phyloP scores from a whole-genome alignment of 768 basidiomycete species.

The Rhizopogon vulgaris region DNA sequence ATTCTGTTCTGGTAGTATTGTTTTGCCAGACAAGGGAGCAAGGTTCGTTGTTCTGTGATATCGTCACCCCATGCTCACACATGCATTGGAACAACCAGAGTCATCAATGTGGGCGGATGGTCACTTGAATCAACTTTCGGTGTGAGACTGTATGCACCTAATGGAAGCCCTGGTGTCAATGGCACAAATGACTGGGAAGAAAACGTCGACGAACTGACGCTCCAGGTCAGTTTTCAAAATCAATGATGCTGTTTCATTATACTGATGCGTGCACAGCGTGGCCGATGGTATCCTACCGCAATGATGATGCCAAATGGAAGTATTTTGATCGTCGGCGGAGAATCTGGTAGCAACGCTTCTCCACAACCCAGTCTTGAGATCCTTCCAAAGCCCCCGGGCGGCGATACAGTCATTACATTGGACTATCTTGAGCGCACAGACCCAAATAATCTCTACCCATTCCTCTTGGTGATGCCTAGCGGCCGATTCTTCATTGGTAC shows the following conservation, averaged over 20 bases:
- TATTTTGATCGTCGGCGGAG: conserved; percentile 69
- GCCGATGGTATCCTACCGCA: conserved; percentile 70
- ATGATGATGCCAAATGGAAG: conserved; percentile 69
- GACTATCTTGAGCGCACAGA: conserved; percentile 69
- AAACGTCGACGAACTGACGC: conserved; percentile 44
- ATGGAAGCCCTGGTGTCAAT: conserved; percentile 61
- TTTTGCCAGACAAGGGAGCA: conserved; percentile 69
- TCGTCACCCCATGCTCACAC: background rate
- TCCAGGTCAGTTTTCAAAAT: conserved; percentile 44
- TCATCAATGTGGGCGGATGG: conserved; percentile 39
- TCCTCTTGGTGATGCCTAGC: conserved; percentile 65
- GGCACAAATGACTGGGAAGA: conserved; percentile 81
- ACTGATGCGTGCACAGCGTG: conserved; percentile 31
- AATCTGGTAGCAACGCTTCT: conserved; percentile 60
- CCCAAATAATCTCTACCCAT: conserved; percentile 78
- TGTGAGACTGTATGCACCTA: conserved; percentile 66
- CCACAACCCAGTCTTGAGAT: conserved; percentile 68
- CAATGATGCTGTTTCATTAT: background rate
- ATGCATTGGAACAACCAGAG: background rate
- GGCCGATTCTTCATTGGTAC: conserved; percentile 64
- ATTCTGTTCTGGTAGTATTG: conserved; percentile 70
- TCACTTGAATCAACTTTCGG: conserved; percentile 67
- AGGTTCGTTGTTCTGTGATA: conserved; percentile 1
- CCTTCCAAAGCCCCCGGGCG: conserved; percentile 61
- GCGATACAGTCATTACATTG: conserved; percentile 51